Evolutionary conservation across 768 basidiomycete genomes (phyloP).

Genomic region (Rhodotorula babjevae): DNA sequence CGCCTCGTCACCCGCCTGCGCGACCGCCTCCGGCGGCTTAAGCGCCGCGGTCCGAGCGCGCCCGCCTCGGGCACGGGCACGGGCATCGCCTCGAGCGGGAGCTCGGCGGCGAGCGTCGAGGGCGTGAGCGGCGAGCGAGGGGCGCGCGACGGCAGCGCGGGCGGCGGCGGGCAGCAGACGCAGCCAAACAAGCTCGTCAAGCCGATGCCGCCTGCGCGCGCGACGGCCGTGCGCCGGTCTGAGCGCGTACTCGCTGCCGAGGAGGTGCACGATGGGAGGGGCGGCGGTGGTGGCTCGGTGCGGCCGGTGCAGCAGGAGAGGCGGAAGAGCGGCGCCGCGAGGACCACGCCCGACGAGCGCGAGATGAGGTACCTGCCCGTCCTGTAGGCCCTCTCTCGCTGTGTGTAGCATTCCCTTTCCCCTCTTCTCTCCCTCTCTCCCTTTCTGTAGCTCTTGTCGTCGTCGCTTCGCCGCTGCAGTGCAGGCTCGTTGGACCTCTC

Average conservation of each 20-base stretch:
- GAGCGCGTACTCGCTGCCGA: background rate
- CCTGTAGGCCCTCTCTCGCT: background rate
- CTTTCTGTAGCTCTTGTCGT: background rate
- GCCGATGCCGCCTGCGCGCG: conserved; percentile 8
- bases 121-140: background rate
- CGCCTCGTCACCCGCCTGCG: conserved; percentile 18
- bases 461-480: background rate
- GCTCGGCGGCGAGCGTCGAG: background rate
- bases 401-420: no score
- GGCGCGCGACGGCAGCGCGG: background rate
- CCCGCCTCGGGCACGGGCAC: no score
- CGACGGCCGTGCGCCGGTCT: background rate
- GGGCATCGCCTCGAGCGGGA: background rate
- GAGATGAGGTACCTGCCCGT: conserved; percentile 3
- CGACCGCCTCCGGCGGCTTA: conserved; percentile 20
- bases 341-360: background rate
- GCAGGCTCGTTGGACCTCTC: no score
- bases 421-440: background rate
- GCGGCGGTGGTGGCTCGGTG: no score
- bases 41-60: background rate
- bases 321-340: background rate
- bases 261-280: background rate
- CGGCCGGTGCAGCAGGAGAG: background rate
- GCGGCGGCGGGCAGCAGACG: no score
- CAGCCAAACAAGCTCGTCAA: conserved; percentile 25